These are phyloP conservation scores for Stagonosporopsis rhizophila DNA, from an alignment of 2,329 filamentous ascomycete species.

Conservation along the genomic window DNA sequence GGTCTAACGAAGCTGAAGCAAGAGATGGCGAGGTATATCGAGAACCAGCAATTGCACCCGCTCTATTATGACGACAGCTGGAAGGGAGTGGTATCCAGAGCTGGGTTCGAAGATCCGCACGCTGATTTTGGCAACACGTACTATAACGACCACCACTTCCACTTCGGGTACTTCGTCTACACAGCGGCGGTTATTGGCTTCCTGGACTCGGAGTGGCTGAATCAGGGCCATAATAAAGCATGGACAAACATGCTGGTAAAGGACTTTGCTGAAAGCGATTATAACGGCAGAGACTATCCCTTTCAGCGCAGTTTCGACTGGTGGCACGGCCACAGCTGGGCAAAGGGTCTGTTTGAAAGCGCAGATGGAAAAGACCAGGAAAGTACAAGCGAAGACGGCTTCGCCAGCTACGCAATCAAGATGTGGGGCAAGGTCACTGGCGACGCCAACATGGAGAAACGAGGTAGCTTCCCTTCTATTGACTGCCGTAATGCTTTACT, in stretches of 20 bases:
- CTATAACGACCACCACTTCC: conserved; percentile 74
- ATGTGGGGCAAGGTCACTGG: conserved; percentile 87
- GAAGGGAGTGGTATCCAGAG: conserved; percentile 82
- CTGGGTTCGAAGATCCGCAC: conserved; percentile 74
- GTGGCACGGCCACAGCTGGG: conserved; percentile 95
- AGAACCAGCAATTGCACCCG: conserved; percentile 55
- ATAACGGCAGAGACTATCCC: conserved; percentile 69
- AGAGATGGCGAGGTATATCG: conserved; percentile 57
- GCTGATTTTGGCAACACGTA: conserved; percentile 86
- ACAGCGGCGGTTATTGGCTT: conserved; percentile 82
- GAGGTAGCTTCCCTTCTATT: conserved; percentile 45
- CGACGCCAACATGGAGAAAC: conserved; percentile 80
- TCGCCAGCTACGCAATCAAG: conserved; percentile 86
- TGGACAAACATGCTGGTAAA: conserved; percentile 86
- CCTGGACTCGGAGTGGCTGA: conserved; percentile 77
- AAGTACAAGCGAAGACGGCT: conserved; percentile 87
- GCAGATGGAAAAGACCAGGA: conserved; percentile 84
- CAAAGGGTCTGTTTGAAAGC: conserved; percentile 75
- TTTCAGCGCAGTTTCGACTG: conserved; percentile 87
- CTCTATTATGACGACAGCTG: conserved; percentile 67
- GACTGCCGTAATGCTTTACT: not conserved
- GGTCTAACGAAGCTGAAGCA: conserved; percentile 59
- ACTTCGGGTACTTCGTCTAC: conserved; percentile 86
- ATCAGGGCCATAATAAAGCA: conserved; percentile 67
- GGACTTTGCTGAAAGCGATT: conserved; percentile 84